Base-by-base conservation (phyloP, 2,329 filamentous ascomycete species). In the Lasiodiplodia gonubiensis region DNA sequence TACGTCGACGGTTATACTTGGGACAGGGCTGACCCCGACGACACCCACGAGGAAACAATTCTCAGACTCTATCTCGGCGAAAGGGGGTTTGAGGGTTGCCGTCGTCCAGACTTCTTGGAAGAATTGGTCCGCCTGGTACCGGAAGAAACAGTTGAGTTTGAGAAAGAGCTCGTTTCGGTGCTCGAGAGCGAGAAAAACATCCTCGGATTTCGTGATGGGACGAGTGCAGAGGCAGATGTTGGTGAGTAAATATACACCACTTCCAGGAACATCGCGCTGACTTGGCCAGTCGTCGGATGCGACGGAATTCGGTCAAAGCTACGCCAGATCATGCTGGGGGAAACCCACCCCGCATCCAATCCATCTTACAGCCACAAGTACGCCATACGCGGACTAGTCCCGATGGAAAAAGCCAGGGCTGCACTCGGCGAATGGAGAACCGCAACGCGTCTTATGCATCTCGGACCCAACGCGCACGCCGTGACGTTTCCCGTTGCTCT, bases 141-240 rank as follows among this genome's bases (percentile, higher is more conserved):
- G 42, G 30, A 53, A 1, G 63, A 61, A 6, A 33, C 48, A 4
- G 30, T 70, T 4, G 16, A 68, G 35, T 69, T 71, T 57, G 46
- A 49, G 12, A 72, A 70, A 33, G 55, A 70, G 10, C 54, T 72
- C 23, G 37, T 68, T 6, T 42, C 48, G 10, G 54, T 42, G 8
- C 49, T 23, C 1, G 64, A 70, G 33, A 42, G 27, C 10, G 70
- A 70, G 71, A 70, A 7, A 72, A 69, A 52, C 67, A 76, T 4
- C 18, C 68, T 6, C 55, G 84, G 60, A 73, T 85, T 79, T 59
- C 59, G 71, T 4, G 77, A 79, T 68, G 73, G 75, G 2, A 70
- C 72, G 1, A 71, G 67, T 37, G 70, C 69, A 1, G 66, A 67
- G 14, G 77, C 73, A 23, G 75, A 78, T 68, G 71, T 72, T 21